Evolutionary conservation across 768 basidiomycete genomes (phyloP), one percentile per base, ranked within the genome.

Genomic region (button mushroom (Agaricus bisporus)): DNA sequence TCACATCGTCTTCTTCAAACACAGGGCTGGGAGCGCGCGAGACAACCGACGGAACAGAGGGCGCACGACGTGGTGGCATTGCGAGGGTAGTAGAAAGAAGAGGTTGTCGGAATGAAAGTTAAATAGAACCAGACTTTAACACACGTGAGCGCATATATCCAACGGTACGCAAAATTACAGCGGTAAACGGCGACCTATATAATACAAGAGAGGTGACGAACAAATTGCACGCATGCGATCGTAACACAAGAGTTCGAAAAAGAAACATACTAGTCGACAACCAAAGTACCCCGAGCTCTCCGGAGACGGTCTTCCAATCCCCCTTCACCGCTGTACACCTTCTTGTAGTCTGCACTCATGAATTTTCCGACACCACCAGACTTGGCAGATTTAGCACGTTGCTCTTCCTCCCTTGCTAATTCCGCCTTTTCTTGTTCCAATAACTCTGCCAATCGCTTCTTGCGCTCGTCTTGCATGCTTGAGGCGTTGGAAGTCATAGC

Each of bases 401-500:
- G 86, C 56, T 93, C 90, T 20, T 74, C 81, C 60, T 83, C 91
- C 18, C n/a, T 54, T 8, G 38, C 53, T 5, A 82, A 64, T 59
- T 93, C 88, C 17, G 79, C 84, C 62, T 84, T 88, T 66, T 97
- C 93, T 64, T 82, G 81, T 64, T 82, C 83, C 25, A 91, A 70
- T 51, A 91, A 65, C 15, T 74, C 72, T 3, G 81, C 74, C 9
- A 98, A 72, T 18, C 88, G 81, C 58, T 83, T 80, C 56, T 86
- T 81, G 22, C 95, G 83, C 42, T 92, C 84, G 0, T 68, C 66
- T 43, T 81, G 78, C 72, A 92, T 76, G 7, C 68, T 66, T n/a
- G 73, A 66, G 1, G 95, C 95, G 55, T 86, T 81, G 1, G 77
- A 69, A 20, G 85, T 70, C 95, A 98, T 98, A 4, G 92, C 88